Conservation (phyloP, 2,329 filamentous ascomycete genomes). For the Volutella citrinella region DNA sequence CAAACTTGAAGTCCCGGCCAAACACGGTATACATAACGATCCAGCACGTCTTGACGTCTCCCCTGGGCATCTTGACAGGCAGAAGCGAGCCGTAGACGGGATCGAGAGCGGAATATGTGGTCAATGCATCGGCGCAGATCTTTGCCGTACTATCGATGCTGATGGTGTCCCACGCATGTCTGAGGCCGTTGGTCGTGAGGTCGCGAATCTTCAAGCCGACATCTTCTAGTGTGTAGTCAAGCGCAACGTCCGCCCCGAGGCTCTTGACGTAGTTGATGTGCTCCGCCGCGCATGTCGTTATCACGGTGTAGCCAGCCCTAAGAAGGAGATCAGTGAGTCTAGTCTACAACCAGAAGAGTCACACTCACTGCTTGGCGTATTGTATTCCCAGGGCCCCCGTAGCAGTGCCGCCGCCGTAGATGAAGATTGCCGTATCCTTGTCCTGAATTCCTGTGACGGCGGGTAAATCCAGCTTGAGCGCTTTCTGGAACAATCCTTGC, state of each 20-base stretch:
- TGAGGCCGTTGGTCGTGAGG: slow-evolving; percentile 13
- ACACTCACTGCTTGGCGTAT: slow-evolving; percentile 34
- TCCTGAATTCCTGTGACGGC: slow-evolving; percentile 25
- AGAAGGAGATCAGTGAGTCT: neutral
- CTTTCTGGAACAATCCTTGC: slow-evolving; percentile 40
- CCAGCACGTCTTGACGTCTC: slow-evolving; percentile 1
- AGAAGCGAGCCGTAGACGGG: slow-evolving; percentile 8
- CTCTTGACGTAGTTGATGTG: slow-evolving; percentile 35
- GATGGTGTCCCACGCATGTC: slow-evolving; percentile 10
- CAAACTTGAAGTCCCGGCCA: slow-evolving; percentile 7
- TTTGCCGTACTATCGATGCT: slow-evolving; percentile 4
- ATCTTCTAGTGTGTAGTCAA: slow-evolving; percentile 41
- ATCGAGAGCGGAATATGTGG: neutral
- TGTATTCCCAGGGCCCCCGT: slow-evolving; percentile 52
- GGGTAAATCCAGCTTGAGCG: slow-evolving; percentile 45
- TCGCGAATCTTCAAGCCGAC: slow-evolving; percentile 23
- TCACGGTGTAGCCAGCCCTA: slow-evolving; percentile 34
- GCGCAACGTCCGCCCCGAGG: slow-evolving; percentile 43
- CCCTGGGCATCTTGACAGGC: slow-evolving; percentile 5
- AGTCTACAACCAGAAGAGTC: neutral
- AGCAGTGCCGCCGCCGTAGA: slow-evolving; percentile 51
- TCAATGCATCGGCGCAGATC: slow-evolving; percentile 6
- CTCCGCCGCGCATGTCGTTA: slow-evolving; percentile 37
- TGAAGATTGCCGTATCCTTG: slow-evolving; percentile 38
- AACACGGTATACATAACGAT: slow-evolving; percentile 7